These are phyloP conservation scores for Monosporascus ibericus DNA, from an alignment of 2,329 filamentous ascomycete species.

Conservation along the genomic window DNA sequence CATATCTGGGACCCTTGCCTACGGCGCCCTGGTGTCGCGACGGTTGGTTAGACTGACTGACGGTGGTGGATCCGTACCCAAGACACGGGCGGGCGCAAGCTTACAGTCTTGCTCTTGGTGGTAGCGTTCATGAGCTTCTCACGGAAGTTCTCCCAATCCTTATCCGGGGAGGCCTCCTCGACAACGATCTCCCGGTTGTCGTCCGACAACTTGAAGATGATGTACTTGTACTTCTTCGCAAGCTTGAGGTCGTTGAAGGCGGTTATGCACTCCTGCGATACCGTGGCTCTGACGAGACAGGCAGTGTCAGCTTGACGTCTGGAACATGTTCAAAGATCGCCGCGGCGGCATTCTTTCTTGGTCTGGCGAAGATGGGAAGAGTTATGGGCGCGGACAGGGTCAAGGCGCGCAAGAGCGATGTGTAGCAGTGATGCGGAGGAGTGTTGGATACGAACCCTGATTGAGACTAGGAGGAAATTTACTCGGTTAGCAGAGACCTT, in stretches of 20 bases:
- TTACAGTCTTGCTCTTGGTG: constrained; percentile 63
- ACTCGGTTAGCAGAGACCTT: constrained; percentile 11
- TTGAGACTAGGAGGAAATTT: constrained; percentile 48
- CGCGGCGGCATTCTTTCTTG: background rate
- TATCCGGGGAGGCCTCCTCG: constrained; percentile 62
- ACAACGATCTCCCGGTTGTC: constrained; percentile 78
- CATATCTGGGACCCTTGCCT: constrained; percentile 71
- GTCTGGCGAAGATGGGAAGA: background rate
- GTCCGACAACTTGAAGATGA: constrained; percentile 83
- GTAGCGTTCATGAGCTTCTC: constrained; percentile 69
- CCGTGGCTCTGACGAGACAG: constrained; percentile 53
- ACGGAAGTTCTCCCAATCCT: constrained; percentile 68
- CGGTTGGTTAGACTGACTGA: constrained; percentile 1
- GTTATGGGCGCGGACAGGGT: background rate
- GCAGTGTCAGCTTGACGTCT: constrained; percentile 1
- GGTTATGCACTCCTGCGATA: constrained; percentile 64
- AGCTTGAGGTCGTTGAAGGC: constrained; percentile 80
- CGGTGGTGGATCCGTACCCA: background rate
- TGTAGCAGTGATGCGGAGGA: constrained; percentile 15
- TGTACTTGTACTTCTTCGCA: constrained; percentile 74
- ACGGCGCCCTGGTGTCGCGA: constrained; percentile 40
- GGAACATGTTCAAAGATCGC: background rate
- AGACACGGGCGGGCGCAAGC: constrained; percentile 11
- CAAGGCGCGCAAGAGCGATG: constrained; percentile 5
- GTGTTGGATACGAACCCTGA: constrained; percentile 51